A percentile compares a stretch with the other conserved stretches of the same genome.
Conservation (phyloP, 768 basidiomycete genomes). For the Lentinula boryana region DNA sequence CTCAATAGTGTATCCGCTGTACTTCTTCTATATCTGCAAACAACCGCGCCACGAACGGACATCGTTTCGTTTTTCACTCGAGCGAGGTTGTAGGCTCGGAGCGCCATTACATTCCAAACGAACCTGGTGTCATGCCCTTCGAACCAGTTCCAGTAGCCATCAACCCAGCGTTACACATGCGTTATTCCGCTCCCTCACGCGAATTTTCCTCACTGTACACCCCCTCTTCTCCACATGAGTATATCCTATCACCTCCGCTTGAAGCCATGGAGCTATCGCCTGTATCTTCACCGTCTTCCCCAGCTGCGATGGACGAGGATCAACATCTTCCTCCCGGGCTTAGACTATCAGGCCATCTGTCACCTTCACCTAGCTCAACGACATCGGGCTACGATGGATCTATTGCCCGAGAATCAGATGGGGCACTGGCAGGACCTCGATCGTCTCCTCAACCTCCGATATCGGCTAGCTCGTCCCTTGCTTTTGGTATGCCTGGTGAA, state of each 20-base stretch:
- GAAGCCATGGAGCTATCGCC: conserved; percentile 17
- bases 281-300: conserved; percentile 18
- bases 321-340: conserved; percentile 10
- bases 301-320: conserved; percentile 9
- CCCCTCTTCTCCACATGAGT: conserved; percentile 10
- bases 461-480: conserved; percentile 16
- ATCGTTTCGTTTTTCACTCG: conserved; percentile 84
- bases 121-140: conserved; percentile 53
- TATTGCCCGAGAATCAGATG: background rate
- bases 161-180: conserved; percentile 13
- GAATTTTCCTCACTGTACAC: background rate
- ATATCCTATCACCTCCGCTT: conserved; percentile 16
- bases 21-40: conserved; percentile 62
- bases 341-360: conserved; percentile 16
- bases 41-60: conserved; percentile 75
- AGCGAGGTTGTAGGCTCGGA: conserved; percentile 58
- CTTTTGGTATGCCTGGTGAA: conserved; percentile 24
- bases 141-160: conserved; percentile 20
- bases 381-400: background rate
- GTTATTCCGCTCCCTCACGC: background rate
- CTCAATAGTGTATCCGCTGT: conserved; percentile 55
- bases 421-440: background rate
- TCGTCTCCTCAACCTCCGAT: conserved; percentile 21
- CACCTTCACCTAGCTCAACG: conserved; percentile 8
- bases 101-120: conserved; percentile 56